A percentile compares a stretch with the other conserved stretches of the same genome.
phyloP scores from a whole-genome alignment of 495 filamentous ascomycete species.

The Aspergillus hancockii region DNA sequence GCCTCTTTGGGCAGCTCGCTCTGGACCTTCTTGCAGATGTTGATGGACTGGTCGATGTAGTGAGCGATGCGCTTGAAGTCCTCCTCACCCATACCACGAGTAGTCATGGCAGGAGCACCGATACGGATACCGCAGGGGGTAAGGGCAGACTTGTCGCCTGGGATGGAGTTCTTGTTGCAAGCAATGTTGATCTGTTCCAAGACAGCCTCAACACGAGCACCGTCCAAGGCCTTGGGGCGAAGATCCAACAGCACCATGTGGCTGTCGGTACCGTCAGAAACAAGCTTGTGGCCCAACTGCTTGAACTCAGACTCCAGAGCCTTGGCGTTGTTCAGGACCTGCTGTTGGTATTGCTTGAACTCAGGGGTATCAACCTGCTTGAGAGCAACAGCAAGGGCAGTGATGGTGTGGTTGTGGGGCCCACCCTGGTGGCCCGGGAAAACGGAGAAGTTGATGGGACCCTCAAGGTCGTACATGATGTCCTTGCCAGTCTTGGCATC shows the following conservation, averaged over 20 bases:
- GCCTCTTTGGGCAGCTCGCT: conserved; percentile 84
- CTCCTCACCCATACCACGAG: conserved; percentile 86
- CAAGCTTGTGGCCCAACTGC: conserved; percentile 59
- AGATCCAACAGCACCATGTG: conserved; percentile 75
- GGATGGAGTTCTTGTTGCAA: conserved; percentile 98
- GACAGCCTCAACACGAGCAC: conserved; percentile 94
- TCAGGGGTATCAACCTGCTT: conserved; percentile 92
- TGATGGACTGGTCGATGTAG: conserved; percentile 85
- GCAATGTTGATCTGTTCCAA: conserved; percentile 98
- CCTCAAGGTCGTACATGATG: conserved; percentile 88
- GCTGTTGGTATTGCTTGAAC: conserved; percentile 94
- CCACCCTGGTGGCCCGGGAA: conserved; percentile 99
- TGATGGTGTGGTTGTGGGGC: conserved; percentile 99
- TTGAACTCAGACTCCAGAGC: conserved; percentile 27
- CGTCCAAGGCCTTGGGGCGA: conserved; percentile 24
- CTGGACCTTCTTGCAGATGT: conserved; percentile 83
- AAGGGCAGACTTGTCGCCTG: conserved; percentile 96
- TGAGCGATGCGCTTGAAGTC: conserved; percentile 88
- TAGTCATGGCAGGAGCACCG: conserved; percentile 96
- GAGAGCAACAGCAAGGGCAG: conserved; percentile 91
- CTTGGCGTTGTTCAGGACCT: conserved; percentile 66
- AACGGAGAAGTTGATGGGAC: conserved; percentile 97
- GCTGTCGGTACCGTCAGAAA: conserved; percentile 94
- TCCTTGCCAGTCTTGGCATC: conserved; percentile 92
- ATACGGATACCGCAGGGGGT: conserved; percentile 94